Base-by-base conservation (phyloP, 2,329 filamentous ascomycete genomes). In the Phoma herbarum region DNA sequence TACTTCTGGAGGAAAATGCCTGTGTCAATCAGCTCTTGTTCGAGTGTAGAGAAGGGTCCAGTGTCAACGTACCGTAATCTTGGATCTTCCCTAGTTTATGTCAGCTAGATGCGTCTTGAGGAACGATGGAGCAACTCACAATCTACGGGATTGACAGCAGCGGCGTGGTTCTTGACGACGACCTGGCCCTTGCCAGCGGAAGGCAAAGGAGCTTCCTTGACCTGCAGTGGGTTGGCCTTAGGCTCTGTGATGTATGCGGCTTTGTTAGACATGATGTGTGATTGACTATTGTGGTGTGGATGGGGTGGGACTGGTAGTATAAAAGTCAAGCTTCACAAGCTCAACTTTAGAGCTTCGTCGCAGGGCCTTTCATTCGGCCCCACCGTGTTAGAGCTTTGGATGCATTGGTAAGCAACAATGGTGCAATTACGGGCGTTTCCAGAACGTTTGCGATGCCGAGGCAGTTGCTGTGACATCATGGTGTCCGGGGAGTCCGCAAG, bases 1-100 rank as follows among this genome's bases (percentile, higher is more conserved):
- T 72, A 74, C 46, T 69, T 74, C 28, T 78, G 53, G 25, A 77
- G 52, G 41, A 80, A 73, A 28, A 77, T 57, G 28, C 71, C 75
- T 58, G 58, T n/a, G 11, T 7, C 2, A 20, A 12, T 65, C 23
- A 63, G 20, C 18, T 22, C 4, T 2, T 41, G 18, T 9, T 23
- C 37, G 11, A 14, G n/a, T 41, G 2, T 7, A 8, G 10, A 14
- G 3, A 16, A 23, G 23, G 2, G 4, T 28, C 23, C 2, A 29
- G n/a, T 28, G 11, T 1, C 2, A 33, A 42, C 47, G 61, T 59
- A 68, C 73, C 74, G 12, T 64, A 67, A 35, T 79, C 71, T 46
- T 73, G 71, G 33, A 74, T 67, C 48, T 73, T 74, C 70, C 70
- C 72, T 74, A 11, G 2, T 1, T 57, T 10, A 12, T 31, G 43